Evolutionary conservation across 371 early-diverging fungal species (phyloP), one percentile per base, ranked within the genome.

Genomic region (Mortierella sp.): DNA sequence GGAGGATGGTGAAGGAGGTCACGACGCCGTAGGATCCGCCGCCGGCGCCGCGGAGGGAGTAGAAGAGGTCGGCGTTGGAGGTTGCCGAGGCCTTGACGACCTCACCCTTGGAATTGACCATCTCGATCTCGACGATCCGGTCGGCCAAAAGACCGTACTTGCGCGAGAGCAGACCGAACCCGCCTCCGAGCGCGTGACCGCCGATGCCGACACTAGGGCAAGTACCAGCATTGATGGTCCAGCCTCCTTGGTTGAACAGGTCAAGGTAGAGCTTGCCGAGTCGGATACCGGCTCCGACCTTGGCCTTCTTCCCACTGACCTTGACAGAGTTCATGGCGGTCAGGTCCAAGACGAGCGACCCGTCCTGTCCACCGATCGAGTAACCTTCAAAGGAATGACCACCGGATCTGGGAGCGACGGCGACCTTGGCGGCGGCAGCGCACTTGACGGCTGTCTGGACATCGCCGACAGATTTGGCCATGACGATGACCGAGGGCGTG

Each of bases 1-100:
- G 73, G 34, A 71, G 45, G 61, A 86, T 55, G 9, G 78, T 79
- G 72, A 86, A 86, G 26, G 77, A 65, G 22, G 89, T 89, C 22
- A 91, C 89, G 10, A 91, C 86, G n/a, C 90, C 93, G 76, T 80
- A 91, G 55, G 76, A 80, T 5, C 90, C 90, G 31, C 87, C 87
- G 13, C 91, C 92, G 8, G 90, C 92, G 39, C 92, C 93, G 39
- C 93, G 88, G n/a, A 92, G 74, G 3, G 90, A 90, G 82, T 87
- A 92, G 75, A 89, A 93, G 14, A 93, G 76, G 55, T 93, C 92
- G 3, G 74, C 10, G 70, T 92, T 87, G 39, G 77, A 37, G 4
- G 74, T 72, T 22, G 85, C 73, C 53, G 74, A 86, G 47, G 87
- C 90, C 53, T 72, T 85, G 10, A 90, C 50, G 13, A 90, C 61